Evolutionary conservation across 805 yeast species (phyloP).

Genomic region (Nakazawaea wyomingensis): DNA sequence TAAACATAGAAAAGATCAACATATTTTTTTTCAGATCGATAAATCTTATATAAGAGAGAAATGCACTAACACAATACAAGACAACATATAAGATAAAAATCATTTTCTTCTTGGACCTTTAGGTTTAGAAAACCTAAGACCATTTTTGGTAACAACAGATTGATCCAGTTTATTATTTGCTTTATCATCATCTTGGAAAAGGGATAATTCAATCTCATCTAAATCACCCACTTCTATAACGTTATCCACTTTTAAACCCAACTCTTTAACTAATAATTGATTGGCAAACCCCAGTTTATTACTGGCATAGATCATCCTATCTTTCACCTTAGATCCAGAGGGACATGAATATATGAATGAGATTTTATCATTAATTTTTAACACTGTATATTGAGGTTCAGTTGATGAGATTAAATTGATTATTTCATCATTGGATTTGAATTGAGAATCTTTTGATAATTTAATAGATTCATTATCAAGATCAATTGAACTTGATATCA

Average conservation of each 20-base stretch:
- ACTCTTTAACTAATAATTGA: constrained; percentile 37
- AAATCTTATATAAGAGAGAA: too few relatives aligned
- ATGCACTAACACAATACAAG: too few relatives aligned
- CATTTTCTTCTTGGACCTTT: constrained; percentile 62
- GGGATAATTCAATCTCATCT: constrained; percentile 57
- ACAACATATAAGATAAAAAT: too few relatives aligned
- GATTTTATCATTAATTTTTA: constrained; percentile 33
- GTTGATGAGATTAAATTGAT: constrained; percentile 28
- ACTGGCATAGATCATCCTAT: constrained; percentile 90
- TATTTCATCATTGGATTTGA: constrained; percentile 25
- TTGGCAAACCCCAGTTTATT: constrained; percentile 56
- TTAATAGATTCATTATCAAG: constrained; percentile 41
- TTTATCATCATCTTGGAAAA: too few relatives aligned
- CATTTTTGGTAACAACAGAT: too few relatives aligned
- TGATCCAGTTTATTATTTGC: too few relatives aligned
- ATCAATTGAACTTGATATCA: constrained; percentile 50
- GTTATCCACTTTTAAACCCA: constrained; percentile 36
- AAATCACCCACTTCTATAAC: constrained; percentile 69
- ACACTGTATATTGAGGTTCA: constrained; percentile 57
- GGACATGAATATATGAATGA: constrained; percentile 87
- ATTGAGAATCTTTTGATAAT: constrained; percentile 24
- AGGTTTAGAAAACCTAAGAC: constrained; percentile 53
- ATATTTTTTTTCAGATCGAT: too few relatives aligned
- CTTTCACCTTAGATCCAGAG: constrained; percentile 81
- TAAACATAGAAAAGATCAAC: too few relatives aligned